Evolutionary conservation across 306 rosid genomes (phyloP).

Genomic region (Gynostemma pentaphyllum): DNA sequence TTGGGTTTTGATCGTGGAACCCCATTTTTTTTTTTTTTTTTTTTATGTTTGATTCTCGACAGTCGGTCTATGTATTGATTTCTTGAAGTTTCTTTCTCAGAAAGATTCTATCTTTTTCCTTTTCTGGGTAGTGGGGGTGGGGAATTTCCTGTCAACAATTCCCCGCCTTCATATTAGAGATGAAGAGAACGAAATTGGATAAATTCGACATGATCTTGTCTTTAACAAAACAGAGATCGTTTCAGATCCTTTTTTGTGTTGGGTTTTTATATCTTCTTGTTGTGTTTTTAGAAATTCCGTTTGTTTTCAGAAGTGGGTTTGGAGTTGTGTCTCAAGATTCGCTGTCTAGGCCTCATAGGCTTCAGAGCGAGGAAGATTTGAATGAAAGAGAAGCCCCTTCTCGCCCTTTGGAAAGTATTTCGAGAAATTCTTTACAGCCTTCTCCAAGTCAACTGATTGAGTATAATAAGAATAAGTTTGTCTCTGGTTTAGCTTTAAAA

Average conservation of each 20-base stretch:
- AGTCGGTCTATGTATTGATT: not conserved
- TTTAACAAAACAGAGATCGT: slow-evolving; percentile 49
- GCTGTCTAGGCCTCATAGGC: slow-evolving; percentile 23
- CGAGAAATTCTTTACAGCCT: slow-evolving; percentile 31
- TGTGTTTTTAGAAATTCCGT: slow-evolving; percentile 60
- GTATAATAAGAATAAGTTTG: slow-evolving; percentile 14
- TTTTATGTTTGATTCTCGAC: not conserved
- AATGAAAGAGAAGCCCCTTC: slow-evolving; percentile 45
- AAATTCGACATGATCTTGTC: slow-evolving; percentile 31
- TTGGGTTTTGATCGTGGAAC: not conserved
- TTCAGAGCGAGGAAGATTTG: slow-evolving; percentile 34
- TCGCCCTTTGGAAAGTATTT: slow-evolving; percentile 42
- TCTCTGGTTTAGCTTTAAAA: slow-evolving; percentile 43
- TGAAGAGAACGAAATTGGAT: slow-evolving; percentile 50
- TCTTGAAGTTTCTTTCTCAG: not conserved
- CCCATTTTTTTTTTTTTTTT: not conserved
- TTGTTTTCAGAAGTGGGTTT: slow-evolving; percentile 44
- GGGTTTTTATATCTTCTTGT: slow-evolving; percentile 44
- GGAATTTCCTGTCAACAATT: not conserved
- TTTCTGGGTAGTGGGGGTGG: not conserved
- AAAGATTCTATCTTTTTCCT: not conserved
- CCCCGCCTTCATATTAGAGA: slow-evolving; percentile 14
- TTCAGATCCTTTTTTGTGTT: slow-evolving; percentile 46
- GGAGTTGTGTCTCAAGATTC: slow-evolving; percentile 26
- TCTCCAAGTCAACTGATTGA: slow-evolving; percentile 29